Evolutionary conservation across 352 stramenopile genomes (phyloP), one percentile per base, ranked within the genome.

Genomic region (Phytophthora citricola): DNA sequence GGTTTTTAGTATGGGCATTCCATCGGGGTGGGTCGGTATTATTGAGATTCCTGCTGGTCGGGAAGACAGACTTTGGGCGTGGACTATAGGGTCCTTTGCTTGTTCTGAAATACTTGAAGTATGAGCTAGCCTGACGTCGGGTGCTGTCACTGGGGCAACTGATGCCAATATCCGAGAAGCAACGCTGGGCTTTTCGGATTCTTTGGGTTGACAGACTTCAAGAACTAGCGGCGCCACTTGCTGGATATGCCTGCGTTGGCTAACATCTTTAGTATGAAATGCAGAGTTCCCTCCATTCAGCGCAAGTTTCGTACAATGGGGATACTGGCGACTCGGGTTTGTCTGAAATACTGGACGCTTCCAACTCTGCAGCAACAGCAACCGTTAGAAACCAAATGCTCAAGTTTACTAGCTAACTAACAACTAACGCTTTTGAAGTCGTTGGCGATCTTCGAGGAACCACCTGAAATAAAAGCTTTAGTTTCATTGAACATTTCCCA

Each of bases 381-480:
- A 15, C 24, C 36, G 58, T 63, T 14, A 58, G 32, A 44, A 36
- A n/a, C 0, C 5, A 24, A 11, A 3, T 34, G 2, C 7, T 29
- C 9, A 17, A 34, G 6, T 17, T n/a, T 4, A 24, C 49, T 22
- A 12, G 10, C 17, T 4, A 15, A 1, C 11, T 48, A 38, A 57
- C 20, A 15, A 53, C 45, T 2, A 69, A 74, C 66, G 29, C 20
- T 73, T 66, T 41, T 70, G 34, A 12, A 6, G 20, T 49, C 48
- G 56, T n/a, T 73, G 36, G 9, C 66, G 66, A 8, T 78, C 71
- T 34, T 78, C 71, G 4, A 78, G 39, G 24, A 75, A 45, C 71
- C 71, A 78, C 38, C 71, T 78, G 24, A 11, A 27, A 47, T n/a
- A 3, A 44, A 15, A 24, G 5, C 5, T 14, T 54, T 34, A 54